These are phyloP conservation scores for Debaryomyces robertsiae DNA, from an alignment of 1,139 yeast species.

Conservation along the genomic window DNA sequence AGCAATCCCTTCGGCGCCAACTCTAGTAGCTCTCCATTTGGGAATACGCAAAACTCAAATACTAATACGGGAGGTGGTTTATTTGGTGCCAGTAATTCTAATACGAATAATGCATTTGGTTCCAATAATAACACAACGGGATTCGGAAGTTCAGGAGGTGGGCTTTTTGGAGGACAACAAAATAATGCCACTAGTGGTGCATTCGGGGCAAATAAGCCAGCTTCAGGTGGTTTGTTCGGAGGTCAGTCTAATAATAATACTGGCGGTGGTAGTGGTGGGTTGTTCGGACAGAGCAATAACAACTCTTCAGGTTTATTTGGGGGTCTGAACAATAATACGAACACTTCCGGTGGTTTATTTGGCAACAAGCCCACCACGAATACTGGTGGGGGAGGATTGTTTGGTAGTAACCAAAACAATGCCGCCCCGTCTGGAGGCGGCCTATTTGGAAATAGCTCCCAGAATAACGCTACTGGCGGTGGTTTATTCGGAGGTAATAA, in stretches of 20 bases:
- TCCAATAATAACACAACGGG: slow-evolving; percentile 15
- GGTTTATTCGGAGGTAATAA: slow-evolving; percentile 25
- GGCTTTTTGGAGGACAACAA: slow-evolving; percentile 16
- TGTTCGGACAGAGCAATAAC: slow-evolving; percentile 12
- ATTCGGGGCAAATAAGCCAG: slow-evolving; percentile 17
- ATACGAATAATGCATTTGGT: slow-evolving; percentile 14
- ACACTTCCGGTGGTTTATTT: slow-evolving; percentile 25
- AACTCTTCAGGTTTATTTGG: slow-evolving; percentile 22
- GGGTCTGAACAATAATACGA: slow-evolving; percentile 14
- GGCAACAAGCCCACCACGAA: slow-evolving; percentile 21
- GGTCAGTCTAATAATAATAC: slow-evolving; percentile 8
- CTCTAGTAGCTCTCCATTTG: slow-evolving; percentile 22
- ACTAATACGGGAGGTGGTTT: slow-evolving; percentile 14
- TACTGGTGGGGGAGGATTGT: slow-evolving; percentile 29
- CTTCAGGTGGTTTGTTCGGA: slow-evolving; percentile 28
- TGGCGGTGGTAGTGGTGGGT: slow-evolving; percentile 6
- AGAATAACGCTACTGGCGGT: slow-evolving; percentile 17
- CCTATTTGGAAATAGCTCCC: slow-evolving; percentile 40
- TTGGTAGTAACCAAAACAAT: slow-evolving; percentile 21
- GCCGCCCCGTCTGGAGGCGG: slow-evolving; percentile 23
- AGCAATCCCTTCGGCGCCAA: slow-evolving; percentile 27
- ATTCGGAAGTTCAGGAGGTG: slow-evolving; percentile 21
- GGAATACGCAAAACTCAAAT: slow-evolving; percentile 16
- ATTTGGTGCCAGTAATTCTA: slow-evolving; percentile 14
- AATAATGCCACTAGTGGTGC: slow-evolving; percentile 7